phyloP scores from a whole-genome alignment of 257 asterid genomes.

The Lavandula angustifolia region DNA sequence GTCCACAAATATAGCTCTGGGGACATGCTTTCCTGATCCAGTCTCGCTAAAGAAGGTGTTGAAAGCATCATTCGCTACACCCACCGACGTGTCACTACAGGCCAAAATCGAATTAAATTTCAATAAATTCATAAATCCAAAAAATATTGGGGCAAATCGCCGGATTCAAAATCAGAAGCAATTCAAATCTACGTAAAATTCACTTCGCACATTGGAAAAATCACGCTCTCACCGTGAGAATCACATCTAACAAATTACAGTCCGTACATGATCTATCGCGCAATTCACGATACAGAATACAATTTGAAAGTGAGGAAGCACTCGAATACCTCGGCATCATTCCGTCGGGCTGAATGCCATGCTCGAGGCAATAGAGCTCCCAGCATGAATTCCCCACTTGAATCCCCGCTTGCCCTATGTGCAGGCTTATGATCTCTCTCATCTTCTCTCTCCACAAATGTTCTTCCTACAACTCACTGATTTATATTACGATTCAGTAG shows the following conservation, averaged over 20 bases:
- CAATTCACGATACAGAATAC: neutral
- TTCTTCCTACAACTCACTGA: neutral
- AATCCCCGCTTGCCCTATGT: constrained; percentile 51
- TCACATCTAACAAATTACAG: neutral
- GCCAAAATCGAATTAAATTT: constrained; percentile 15
- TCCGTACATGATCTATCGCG: neutral
- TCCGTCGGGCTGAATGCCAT: constrained; percentile 51
- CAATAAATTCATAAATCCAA: constrained; percentile 13
- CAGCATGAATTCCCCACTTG: constrained; percentile 53
- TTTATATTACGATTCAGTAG: neutral
- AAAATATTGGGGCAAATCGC: neutral
- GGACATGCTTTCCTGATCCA: constrained; percentile 54
- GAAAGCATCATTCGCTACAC: constrained; percentile 50
- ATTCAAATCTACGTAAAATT: constrained; percentile 10
- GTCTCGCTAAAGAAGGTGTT: constrained; percentile 58
- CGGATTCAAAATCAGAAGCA: neutral
- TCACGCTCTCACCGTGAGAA: constrained; percentile 6
- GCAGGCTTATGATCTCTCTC: constrained; percentile 50
- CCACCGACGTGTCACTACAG: constrained; percentile 47
- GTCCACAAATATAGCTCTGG: constrained; percentile 53
- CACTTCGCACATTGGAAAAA: neutral
- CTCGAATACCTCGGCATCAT: constrained; percentile 44
- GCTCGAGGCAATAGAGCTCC: constrained; percentile 54
- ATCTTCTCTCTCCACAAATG: constrained; percentile 13
- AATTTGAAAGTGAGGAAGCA: neutral